Conservation (phyloP, 2,329 filamentous ascomycete species). For the Didymellaceae sp. region DNA sequence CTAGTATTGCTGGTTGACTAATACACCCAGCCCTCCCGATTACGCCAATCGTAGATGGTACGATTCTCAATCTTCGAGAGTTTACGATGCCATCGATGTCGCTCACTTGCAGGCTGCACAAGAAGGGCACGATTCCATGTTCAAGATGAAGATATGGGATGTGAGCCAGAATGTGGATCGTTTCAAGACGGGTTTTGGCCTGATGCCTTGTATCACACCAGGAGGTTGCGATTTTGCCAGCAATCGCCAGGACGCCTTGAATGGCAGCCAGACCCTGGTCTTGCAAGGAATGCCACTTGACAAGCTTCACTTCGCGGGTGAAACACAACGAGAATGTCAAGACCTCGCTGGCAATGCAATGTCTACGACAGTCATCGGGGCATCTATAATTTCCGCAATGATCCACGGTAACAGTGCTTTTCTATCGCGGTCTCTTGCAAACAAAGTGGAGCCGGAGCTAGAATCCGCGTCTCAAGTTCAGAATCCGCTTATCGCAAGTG, state of each 20-base stretch:
- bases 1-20: neutral
- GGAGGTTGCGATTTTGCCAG: constrained; percentile 67
- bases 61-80: constrained; percentile 61
- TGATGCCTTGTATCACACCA: constrained; percentile 73
- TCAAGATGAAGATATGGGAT: constrained; percentile 64
- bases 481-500: neutral
- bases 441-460: neutral
- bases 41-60: constrained; percentile 62
- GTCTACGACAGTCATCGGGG: constrained; percentile 74
- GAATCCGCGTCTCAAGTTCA: neutral
- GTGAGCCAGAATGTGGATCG: constrained; percentile 77
- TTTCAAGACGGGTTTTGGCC: constrained; percentile 60
- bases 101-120: constrained; percentile 59
- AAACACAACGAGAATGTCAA: constrained; percentile 64
- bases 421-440: neutral
- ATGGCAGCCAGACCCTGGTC: constrained; percentile 66
- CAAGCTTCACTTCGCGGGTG: constrained; percentile 67
- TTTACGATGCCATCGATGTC: constrained; percentile 72
- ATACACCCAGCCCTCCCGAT: constrained; percentile 56
- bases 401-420: constrained; percentile 45
- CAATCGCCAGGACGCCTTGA: constrained; percentile 65
- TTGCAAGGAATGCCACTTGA: constrained; percentile 73
- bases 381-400: constrained; percentile 66
- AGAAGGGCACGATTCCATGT: constrained; percentile 62
- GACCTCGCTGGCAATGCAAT: constrained; percentile 82